Percentiles rank a stretch among this genome's conserved stretches.
Evolutionary conservation across 1,139 yeast species (phyloP).

Genomic region (Torulaspora globosa): DNA sequence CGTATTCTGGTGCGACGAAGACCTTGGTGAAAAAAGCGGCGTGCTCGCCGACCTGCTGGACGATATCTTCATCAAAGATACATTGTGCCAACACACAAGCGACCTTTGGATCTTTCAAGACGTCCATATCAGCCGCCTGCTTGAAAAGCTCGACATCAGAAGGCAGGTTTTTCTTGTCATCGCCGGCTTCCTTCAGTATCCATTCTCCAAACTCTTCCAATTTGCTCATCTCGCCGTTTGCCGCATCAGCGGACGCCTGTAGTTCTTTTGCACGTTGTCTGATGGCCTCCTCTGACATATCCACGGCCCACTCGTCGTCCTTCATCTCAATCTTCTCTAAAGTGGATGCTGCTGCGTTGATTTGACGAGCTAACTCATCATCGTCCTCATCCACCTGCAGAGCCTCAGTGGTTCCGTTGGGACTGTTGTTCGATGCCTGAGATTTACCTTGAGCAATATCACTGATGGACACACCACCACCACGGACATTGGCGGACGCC

Average conservation of each 20-base stretch:
- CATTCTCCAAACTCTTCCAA: conserved; percentile 86
- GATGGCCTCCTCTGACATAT: conserved; percentile 95
- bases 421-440: conserved; percentile 37
- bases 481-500: conserved; percentile 86
- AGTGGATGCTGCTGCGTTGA: conserved; percentile 79
- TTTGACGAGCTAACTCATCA: conserved; percentile 72
- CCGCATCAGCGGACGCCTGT: conserved; percentile 50
- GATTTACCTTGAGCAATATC: conserved; percentile 66
- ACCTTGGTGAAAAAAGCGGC: conserved; percentile 78
- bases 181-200: conserved; percentile 56
- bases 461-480: conserved; percentile 77
- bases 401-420: conserved; percentile 28
- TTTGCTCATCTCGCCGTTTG: conserved; percentile 42
- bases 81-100: conserved; percentile 91
- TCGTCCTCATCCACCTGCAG: conserved; percentile 54
- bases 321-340: conserved; percentile 55
- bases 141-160: conserved; percentile 87
- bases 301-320: conserved; percentile 98
- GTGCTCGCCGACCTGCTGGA: conserved; percentile 69
- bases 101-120: conserved; percentile 68
- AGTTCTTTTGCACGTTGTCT: conserved; percentile 86
- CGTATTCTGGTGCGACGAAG: conserved; percentile 60
- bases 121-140: conserved; percentile 76
- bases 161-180: conserved; percentile 56
- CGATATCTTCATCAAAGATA: conserved; percentile 74